phyloP scores from a whole-genome alignment of 345 rosid genomes.

The Gossypium sturtianum region DNA sequence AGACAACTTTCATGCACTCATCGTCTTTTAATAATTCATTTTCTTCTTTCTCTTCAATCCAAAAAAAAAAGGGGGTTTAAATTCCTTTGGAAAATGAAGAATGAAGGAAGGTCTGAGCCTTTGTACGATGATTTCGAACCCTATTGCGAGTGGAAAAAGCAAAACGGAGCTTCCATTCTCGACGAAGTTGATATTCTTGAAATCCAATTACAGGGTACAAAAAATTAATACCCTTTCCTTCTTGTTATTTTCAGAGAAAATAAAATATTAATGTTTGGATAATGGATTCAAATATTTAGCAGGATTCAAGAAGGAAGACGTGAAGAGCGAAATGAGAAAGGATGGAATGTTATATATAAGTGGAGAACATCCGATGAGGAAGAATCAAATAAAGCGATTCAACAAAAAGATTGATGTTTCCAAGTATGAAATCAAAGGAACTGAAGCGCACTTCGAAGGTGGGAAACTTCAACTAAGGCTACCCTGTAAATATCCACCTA shows the following conservation, averaged over 20 bases:
- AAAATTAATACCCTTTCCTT: neutral
- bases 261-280: neutral
- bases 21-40: neutral
- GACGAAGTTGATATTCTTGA: neutral
- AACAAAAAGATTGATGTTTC: neutral
- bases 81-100: neutral
- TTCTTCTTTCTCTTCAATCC: neutral
- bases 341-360: neutral
- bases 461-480: neutral
- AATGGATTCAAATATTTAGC: neutral
- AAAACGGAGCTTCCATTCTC: neutral
- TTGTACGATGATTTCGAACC: neutral
- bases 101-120: neutral
- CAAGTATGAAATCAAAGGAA: neutral
- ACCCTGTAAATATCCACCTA: neutral
- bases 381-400: neutral
- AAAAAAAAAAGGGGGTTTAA: neutral
- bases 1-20: neutral
- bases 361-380: neutral
- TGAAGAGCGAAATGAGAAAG: neutral
- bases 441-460: neutral
- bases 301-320: constrained; percentile 6
- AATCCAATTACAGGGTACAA: neutral
- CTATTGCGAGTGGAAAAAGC: neutral
- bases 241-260: too few relatives aligned